Percentiles rank a stretch among this genome's conserved stretches.
phyloP scores from a whole-genome alignment of 2,329 filamentous ascomycete genomes.

The Diaporthe citri region DNA sequence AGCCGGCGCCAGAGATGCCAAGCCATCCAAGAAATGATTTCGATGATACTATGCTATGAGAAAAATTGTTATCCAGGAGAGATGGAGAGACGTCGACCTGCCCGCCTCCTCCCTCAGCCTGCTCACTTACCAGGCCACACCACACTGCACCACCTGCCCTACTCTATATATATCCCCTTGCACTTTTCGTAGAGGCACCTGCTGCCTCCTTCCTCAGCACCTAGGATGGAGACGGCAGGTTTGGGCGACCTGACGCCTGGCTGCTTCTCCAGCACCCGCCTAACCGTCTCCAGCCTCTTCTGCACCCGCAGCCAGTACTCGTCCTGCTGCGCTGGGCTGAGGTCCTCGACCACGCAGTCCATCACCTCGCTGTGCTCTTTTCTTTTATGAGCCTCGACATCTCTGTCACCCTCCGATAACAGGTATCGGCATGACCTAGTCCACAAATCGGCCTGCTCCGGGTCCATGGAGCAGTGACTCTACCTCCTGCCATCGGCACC shows the following conservation, averaged over 20 bases:
- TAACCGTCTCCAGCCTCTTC: conserved; percentile 21
- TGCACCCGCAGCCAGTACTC: conserved; percentile 32
- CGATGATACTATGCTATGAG: conserved; percentile 36
- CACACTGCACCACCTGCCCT: neutral
- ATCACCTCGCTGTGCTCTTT: conserved; percentile 5
- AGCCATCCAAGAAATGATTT: conserved; percentile 21
- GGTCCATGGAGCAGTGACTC: conserved; percentile 28
- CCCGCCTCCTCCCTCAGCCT: conserved; percentile 21
- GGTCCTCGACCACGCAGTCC: conserved; percentile 19
- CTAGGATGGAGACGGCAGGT: conserved; percentile 1
- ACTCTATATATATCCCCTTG: conserved; percentile 2
- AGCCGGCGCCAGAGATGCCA: neutral
- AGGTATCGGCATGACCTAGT: conserved; percentile 18
- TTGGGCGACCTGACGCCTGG: neutral
- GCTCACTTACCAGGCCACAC: conserved; percentile 1
- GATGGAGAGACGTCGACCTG: conserved; percentile 28
- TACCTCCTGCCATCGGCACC: conserved; percentile 65
- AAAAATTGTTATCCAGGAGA: conserved; percentile 29
- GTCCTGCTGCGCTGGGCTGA: conserved; percentile 27
- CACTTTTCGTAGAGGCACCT: conserved; percentile 9
- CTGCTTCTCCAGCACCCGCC: conserved; percentile 25
- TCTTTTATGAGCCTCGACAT: neutral
- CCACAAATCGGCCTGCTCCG: conserved; percentile 33
- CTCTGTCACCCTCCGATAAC: conserved; percentile 14
- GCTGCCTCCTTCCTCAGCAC: neutral